Conservation (phyloP, 169 alveolate species). For the Plasmodium fragile region DNA sequence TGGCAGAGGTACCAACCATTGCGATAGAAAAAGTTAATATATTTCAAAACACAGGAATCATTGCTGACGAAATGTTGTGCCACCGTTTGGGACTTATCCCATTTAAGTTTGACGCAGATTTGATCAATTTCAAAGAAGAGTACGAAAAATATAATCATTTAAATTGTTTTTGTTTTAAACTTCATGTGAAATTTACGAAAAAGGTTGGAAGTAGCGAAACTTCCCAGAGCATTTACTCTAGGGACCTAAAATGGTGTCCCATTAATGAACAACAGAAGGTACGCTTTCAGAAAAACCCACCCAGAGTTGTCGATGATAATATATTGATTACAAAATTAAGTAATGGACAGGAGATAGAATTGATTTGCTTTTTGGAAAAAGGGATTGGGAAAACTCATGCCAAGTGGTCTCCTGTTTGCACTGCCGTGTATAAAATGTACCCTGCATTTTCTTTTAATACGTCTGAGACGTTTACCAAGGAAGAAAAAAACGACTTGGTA, state of each 20-base stretch:
- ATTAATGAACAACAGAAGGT: conserved; percentile 90
- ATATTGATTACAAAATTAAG: conserved; percentile 96
- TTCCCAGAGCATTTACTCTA: conserved; percentile 90
- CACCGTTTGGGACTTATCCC: conserved; percentile 99
- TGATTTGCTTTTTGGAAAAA: conserved; percentile 94
- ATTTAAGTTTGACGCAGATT: conserved; percentile 94
- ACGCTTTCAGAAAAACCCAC: conserved; percentile 88
- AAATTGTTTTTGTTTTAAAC: conserved; percentile 89
- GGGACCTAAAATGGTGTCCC: conserved; percentile 95
- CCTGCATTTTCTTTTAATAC: conserved; percentile 83
- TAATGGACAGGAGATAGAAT: conserved; percentile 97
- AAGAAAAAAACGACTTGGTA: conserved; percentile 92
- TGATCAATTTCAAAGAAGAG: conserved; percentile 87
- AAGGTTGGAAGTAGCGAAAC: conserved; percentile 10
- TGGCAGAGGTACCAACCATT: conserved; percentile 97
- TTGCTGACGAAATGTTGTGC: conserved; percentile 98
- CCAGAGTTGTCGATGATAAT: conserved; percentile 95
- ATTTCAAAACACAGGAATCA: conserved; percentile 91
- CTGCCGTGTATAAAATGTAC: conserved; percentile 97
- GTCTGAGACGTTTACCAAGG: conserved; percentile 85
- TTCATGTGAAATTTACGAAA: conserved; percentile 90
- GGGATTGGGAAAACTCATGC: conserved; percentile 99
- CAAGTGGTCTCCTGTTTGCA: conserved; percentile 99
- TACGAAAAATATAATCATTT: conserved; percentile 76
- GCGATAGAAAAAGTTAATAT: conserved; percentile 95